Conservation (phyloP, 345 rosid genomes). For the Eucalyptus cloeziana region DNA sequence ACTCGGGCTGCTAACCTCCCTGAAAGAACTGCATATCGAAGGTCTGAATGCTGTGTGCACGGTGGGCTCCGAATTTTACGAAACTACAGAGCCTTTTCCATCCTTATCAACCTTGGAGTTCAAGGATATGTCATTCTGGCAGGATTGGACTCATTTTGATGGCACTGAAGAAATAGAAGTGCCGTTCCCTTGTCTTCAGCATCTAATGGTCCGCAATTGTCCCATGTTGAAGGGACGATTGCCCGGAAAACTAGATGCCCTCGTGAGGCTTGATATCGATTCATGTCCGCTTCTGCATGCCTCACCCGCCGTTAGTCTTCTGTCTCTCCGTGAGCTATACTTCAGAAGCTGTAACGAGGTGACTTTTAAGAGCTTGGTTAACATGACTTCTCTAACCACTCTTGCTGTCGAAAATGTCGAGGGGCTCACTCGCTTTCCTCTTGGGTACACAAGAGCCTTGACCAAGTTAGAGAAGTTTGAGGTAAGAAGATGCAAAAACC, state of each 20-base stretch:
- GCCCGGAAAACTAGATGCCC: neutral
- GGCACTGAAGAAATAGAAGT: neutral
- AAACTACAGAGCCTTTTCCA: neutral
- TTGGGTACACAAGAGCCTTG: fast-evolving
- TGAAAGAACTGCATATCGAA: neutral
- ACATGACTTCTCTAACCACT: neutral
- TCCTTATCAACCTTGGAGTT: neutral
- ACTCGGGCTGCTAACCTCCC: conserved; percentile 4
- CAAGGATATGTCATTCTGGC: neutral
- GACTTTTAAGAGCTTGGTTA: neutral
- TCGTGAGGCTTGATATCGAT: neutral
- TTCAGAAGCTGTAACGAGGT: neutral
- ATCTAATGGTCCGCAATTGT: neutral
- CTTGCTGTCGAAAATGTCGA: neutral
- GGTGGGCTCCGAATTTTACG: neutral
- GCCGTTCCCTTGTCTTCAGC: neutral
- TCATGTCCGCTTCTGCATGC: neutral
- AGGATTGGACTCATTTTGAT: neutral
- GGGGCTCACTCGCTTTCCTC: neutral
- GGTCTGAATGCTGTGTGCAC: neutral
- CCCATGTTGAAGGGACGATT: neutral
- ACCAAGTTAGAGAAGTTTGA: neutral
- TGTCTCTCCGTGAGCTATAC: fast-evolving
- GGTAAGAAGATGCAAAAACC: neutral
- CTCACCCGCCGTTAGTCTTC: neutral